Evolutionary conservation across 164 flowering plant genomes (phyloP).

Genomic region (Vitis rupestris): DNA sequence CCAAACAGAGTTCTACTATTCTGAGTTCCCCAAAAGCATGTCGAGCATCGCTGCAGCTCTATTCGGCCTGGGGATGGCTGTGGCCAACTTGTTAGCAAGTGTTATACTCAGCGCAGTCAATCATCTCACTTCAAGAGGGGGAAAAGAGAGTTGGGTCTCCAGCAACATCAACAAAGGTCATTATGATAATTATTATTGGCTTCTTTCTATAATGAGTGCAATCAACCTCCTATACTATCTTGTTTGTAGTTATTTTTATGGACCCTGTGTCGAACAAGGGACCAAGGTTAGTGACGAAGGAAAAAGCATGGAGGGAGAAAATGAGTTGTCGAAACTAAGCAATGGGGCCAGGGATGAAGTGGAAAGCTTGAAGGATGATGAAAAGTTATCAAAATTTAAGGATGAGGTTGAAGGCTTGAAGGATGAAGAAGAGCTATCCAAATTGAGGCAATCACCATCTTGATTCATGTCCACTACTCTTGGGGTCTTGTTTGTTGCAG

Average conservation of each 20-base stretch:
- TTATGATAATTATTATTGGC: slow-evolving; percentile 71
- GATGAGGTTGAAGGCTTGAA: neutral
- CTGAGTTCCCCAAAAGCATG: slow-evolving; percentile 78
- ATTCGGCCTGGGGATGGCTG: slow-evolving; percentile 57
- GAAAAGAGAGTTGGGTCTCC: slow-evolving; percentile 68
- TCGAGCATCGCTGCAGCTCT: slow-evolving; percentile 64
- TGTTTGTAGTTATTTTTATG: slow-evolving; percentile 63
- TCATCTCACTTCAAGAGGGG: slow-evolving; percentile 34
- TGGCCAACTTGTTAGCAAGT: slow-evolving; percentile 59
- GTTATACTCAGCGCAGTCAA: slow-evolving; percentile 43
- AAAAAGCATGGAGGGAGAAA: slow-evolving; percentile 13
- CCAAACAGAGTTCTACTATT: slow-evolving; percentile 74
- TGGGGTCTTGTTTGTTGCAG: too few relatives aligned
- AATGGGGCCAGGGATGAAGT: neutral
- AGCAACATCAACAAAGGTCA: slow-evolving; percentile 65
- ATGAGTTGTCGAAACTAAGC: slow-evolving; percentile 2
- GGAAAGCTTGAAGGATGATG: slow-evolving; percentile 17
- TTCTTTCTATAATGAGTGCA: slow-evolving; percentile 45
- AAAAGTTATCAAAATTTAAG: slow-evolving; percentile 8
- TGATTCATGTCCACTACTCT: too few relatives aligned
- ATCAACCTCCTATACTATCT: slow-evolving; percentile 50
- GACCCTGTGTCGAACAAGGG: slow-evolving; percentile 37
- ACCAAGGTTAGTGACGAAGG: slow-evolving; percentile 23
- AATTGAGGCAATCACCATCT: neutral
- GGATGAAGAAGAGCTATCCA: slow-evolving; percentile 3